Evolutionary conservation across 768 basidiomycete species (phyloP), one percentile per base, ranked within the genome.

Genomic region (Coprinopsis sp.): DNA sequence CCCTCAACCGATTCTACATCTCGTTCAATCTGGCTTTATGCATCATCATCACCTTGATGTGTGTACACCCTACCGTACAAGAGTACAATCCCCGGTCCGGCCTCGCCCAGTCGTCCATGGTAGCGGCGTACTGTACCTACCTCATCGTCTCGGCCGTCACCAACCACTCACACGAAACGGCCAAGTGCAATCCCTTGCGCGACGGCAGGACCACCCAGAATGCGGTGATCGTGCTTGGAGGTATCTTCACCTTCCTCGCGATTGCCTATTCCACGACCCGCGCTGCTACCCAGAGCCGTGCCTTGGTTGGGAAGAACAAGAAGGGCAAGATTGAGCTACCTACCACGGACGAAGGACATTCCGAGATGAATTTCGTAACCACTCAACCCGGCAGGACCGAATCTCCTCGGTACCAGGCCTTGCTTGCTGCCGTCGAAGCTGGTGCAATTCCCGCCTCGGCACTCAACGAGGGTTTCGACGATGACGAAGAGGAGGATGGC

Each of bases 61-160:
- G 86, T 54, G 71, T 99, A 46, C 81, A 91, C 52, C 94, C 91
- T 6, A 70, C 76, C 5, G 79, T 98, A 4, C 96, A 99, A 59
- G 93, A 92, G 55, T 74, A 82, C 55, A 98, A 97, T 60, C 90
- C 95, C 10, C 87, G 90, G 43, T 94, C 91, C 7, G 96, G 96
- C 3, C 79, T 99, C 5, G 92, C 92, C 1, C 96, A 98, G 61
- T 84, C 91, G 6, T 84, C 88, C 37, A 94, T 98, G 87, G 95
- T 99, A n/a, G 89, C 90, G 3, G 90, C 84, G 2, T 99, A 99
- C 64, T 96, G 91, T 70, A 92, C 93, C 2, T 99, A 99, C 63
- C 84, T 99, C 50, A 81, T 91, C 55, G 87, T 91, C 24, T 93
- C 90, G 14, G 96, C 96, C 3, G 82, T 99, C 48, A 87, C 84